Percentiles rank a stretch among this genome's conserved stretches.
Evolutionary conservation across 1,284 basidiomycete species (phyloP).

Genomic region (Puccinia coronata): DNA sequence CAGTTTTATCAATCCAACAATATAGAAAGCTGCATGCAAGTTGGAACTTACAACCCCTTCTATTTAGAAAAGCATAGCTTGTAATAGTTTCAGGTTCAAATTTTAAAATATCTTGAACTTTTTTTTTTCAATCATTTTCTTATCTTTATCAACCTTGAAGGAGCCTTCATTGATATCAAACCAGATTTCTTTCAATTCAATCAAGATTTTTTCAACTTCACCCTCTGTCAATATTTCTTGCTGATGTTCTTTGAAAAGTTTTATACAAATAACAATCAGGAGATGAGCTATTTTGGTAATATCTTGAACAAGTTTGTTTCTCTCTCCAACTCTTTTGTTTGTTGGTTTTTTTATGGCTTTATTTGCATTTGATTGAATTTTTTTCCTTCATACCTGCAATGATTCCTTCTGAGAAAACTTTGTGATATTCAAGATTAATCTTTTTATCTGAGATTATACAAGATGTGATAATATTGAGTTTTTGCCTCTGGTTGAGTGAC

Average conservation of each 20-base stretch:
- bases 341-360: neutral
- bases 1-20: neutral
- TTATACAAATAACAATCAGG: neutral
- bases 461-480: neutral
- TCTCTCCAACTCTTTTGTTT: neutral
- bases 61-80: too few species aligned
- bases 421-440: neutral
- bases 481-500: neutral
- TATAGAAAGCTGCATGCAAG: neutral
- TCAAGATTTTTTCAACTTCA: neutral
- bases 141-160: neutral
- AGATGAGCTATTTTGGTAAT: neutral
- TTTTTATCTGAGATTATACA: neutral
- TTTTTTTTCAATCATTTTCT: neutral
- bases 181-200: neutral
- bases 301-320: neutral
- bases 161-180: neutral
- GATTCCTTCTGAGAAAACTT: neutral
- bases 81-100: neutral
- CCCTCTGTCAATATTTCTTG: neutral
- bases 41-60: neutral
- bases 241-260: neutral
- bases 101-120: neutral
- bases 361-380: neutral
- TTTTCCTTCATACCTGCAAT: neutral